phyloP scores from a whole-genome alignment of 2,329 filamentous ascomycete species.

The Kalaharituber pfeilii region DNA sequence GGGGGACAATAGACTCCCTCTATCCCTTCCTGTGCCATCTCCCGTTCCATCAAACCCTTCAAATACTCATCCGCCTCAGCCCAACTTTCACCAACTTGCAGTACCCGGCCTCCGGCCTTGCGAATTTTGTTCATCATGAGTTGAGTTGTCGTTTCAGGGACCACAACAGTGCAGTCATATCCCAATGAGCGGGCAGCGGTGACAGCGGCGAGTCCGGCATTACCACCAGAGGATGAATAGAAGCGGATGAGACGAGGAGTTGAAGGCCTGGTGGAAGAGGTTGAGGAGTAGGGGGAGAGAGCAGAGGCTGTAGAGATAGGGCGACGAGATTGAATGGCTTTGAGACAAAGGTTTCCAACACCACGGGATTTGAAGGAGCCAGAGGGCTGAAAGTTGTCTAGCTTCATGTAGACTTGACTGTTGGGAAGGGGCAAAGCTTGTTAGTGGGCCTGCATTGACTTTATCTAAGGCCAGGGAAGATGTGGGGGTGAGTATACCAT shows the following conservation, averaged over 20 bases:
- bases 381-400: conserved; percentile 69
- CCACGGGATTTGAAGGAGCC: conserved; percentile 75
- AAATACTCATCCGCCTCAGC: conserved; percentile 52
- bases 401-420: conserved; percentile 66
- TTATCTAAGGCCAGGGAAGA: background rate
- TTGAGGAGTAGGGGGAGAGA: no score
- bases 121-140: conserved; percentile 56
- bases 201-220: conserved; percentile 68
- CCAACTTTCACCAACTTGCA: conserved; percentile 51
- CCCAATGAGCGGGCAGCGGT: conserved; percentile 48
- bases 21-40: conserved; percentile 29
- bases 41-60: conserved; percentile 35
- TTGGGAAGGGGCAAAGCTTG: no score
- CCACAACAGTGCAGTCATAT: conserved; percentile 55
- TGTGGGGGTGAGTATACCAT: conserved; percentile 35
- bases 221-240: conserved; percentile 66
- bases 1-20: conserved; percentile 46
- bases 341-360: conserved; percentile 53
- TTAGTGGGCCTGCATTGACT: conserved; percentile 16
- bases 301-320: no score
- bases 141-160: conserved; percentile 47
- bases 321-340: conserved; percentile 29
- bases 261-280: no score
- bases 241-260: conserved; percentile 43
- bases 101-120: conserved; percentile 49